Evolutionary conservation across 176 grass and related monocot species (phyloP).

Genomic region (Neostapfia colusana): DNA sequence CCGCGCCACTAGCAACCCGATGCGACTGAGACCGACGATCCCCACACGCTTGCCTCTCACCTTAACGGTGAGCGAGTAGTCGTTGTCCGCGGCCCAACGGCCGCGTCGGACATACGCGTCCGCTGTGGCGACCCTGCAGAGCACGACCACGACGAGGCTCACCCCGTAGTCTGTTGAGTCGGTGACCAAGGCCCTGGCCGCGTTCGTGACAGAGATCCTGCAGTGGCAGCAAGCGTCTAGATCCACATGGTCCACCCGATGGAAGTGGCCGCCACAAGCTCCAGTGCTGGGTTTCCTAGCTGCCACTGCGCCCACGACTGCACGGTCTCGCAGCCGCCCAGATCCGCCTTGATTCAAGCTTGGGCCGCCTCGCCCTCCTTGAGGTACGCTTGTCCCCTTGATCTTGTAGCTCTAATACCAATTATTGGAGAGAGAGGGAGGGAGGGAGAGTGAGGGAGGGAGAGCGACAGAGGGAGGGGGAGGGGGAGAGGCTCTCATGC

Average conservation of each 20-base stretch:
- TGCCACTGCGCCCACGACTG: too few relatives aligned
- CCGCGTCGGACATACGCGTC: constrained; percentile 43
- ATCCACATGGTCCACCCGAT: constrained; percentile 66
- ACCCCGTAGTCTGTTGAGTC: constrained; percentile 55
- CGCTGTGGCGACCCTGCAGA: constrained; percentile 44
- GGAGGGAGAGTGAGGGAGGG: too few relatives aligned
- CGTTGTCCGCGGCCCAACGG: constrained; percentile 36
- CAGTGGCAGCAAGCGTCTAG: constrained; percentile 42
- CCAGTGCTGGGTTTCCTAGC: too few relatives aligned
- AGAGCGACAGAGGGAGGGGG: too few relatives aligned
- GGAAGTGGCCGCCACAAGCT: constrained; percentile 4
- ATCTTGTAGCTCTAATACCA: too few relatives aligned
- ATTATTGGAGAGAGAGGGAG: too few relatives aligned
- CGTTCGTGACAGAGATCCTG: constrained; percentile 53
- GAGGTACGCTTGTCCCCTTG: too few relatives aligned
- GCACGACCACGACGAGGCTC: constrained; percentile 47
- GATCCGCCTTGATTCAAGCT: too few relatives aligned
- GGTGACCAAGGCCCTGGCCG: constrained; percentile 27
- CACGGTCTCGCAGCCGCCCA: too few relatives aligned
- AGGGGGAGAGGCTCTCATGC: too few relatives aligned
- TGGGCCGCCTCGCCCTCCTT: too few relatives aligned
- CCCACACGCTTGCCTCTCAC: constrained; percentile 68
- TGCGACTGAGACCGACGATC: constrained; percentile 63
- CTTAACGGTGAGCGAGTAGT: constrained; percentile 45
- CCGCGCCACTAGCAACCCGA: constrained; percentile 54